Conservation (phyloP, 2,329 filamentous ascomycete species). For the Amesomyces nigricolor region DNA sequence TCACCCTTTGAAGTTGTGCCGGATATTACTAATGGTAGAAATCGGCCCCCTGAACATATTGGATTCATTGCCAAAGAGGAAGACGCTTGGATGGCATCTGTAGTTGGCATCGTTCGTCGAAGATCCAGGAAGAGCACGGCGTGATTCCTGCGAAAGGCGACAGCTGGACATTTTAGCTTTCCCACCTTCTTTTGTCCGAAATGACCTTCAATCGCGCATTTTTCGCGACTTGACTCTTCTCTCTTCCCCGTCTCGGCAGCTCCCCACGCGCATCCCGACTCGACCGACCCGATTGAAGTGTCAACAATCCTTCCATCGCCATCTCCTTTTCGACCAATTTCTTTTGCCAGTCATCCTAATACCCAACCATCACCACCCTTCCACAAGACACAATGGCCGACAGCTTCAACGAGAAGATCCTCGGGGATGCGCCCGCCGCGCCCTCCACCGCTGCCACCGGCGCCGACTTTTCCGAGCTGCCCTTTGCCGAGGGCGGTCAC, state of each 20-base stretch:
- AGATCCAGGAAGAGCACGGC: no score
- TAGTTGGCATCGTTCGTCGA: no score
- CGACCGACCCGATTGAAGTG: no score
- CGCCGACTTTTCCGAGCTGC: constrained; percentile 33
- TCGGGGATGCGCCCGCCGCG: constrained; percentile 27
- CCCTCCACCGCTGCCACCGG: constrained; percentile 22
- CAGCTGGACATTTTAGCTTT: neutral
- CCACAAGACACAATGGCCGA: constrained; percentile 11
- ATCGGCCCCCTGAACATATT: no score
- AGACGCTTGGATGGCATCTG: no score
- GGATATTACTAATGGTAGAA: no score
- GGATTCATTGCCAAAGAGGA: no score
- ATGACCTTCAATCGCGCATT: neutral
- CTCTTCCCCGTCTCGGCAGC: neutral
- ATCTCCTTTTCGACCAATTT: neutral
- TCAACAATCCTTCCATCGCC: neutral
- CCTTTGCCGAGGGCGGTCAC: constrained; percentile 35
- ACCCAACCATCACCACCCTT: neutral
- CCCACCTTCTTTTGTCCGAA: neutral
- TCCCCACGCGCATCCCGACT: neutral
- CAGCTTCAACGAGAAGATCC: constrained; percentile 26
- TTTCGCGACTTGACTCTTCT: neutral
- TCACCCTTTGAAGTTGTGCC: no score
- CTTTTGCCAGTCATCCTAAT: neutral
- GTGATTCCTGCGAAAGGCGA: no score